Percentiles rank a stretch among this genome's conserved stretches.
Evolutionary conservation across 2,329 filamentous ascomycete species (phyloP).

Genomic region (Claviceps pazoutovae): DNA sequence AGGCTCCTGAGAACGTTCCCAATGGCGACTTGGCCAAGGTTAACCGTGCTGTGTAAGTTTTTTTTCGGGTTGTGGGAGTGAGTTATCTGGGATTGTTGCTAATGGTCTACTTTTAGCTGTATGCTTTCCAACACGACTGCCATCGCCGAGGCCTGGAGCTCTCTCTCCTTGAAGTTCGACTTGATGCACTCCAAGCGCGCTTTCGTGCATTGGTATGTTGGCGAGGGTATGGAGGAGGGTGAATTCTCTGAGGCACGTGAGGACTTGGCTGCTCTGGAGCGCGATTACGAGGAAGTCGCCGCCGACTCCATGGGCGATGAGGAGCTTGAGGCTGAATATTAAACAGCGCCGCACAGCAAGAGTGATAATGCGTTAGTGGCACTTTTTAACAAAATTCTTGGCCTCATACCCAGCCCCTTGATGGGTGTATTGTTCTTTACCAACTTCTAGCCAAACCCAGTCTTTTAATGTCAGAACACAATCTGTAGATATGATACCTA

Average conservation of each 20-base stretch:
- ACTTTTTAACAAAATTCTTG: slow-evolving; percentile 10
- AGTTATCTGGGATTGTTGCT: slow-evolving; percentile 7
- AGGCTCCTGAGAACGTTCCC: slow-evolving; percentile 87
- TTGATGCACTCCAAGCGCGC: slow-evolving; percentile 99
- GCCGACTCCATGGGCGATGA: slow-evolving; percentile 85
- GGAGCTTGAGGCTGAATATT: slow-evolving; percentile 85
- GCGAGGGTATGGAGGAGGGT: slow-evolving; percentile 99
- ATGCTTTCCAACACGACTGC: slow-evolving; percentile 99
- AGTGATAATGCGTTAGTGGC: slow-evolving; percentile 5
- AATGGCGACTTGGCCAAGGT: slow-evolving; percentile 97
- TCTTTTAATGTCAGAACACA: slow-evolving; percentile 23
- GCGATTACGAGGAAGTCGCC: slow-evolving; percentile 97
- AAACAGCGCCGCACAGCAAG: slow-evolving; percentile 21
- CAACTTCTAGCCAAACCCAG: slow-evolving; percentile 21
- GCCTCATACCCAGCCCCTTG: slow-evolving; percentile 13
- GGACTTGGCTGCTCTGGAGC: slow-evolving; percentile 93
- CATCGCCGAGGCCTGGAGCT: slow-evolving; percentile 95
- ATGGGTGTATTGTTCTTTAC: slow-evolving; percentile 26
- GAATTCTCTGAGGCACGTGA: slow-evolving; percentile 99
- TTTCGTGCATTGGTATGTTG: slow-evolving; percentile 99
- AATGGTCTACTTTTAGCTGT: slow-evolving; percentile 43
- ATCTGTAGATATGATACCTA: slow-evolving; percentile 16
- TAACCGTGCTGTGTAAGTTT: slow-evolving; percentile 86
- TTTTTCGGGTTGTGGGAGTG: neutral
- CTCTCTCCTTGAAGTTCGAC: slow-evolving; percentile 95